Evolutionary conservation across 768 basidiomycete genomes (phyloP).

Genomic region (Cytidiella melzeri): DNA sequence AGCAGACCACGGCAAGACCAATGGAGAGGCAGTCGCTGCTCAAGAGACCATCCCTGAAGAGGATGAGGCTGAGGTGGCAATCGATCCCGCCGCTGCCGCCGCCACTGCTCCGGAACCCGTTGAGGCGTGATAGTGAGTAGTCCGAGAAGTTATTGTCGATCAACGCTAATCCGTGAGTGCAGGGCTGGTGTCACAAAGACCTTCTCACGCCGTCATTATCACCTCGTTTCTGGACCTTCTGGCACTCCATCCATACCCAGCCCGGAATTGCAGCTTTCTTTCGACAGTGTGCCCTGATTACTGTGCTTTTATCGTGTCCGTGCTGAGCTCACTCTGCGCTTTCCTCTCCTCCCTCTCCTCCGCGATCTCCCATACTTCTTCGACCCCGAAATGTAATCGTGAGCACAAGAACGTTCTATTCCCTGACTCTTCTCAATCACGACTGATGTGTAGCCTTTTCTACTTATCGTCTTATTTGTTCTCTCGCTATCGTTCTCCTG

Average conservation of each 20-base stretch:
- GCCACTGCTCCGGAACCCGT: neutral
- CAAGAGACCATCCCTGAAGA: constrained; percentile 42
- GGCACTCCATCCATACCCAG: neutral
- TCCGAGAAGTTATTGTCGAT: neutral
- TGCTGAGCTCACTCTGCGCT: neutral
- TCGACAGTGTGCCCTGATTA: neutral
- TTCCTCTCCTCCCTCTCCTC: neutral
- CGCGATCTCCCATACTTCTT: neutral
- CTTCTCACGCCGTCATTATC: no score
- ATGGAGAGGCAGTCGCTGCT: constrained; percentile 26
- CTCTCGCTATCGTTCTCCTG: constrained; percentile 4
- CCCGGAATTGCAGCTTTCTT: neutral
- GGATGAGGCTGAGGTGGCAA: constrained; percentile 4
- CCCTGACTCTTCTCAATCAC: neutral
- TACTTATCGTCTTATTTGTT: neutral
- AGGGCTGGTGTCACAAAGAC: no score
- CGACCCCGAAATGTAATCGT: neutral
- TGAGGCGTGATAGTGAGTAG: constrained; percentile 6
- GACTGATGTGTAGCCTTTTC: neutral
- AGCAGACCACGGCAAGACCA: constrained; percentile 33
- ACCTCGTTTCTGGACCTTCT: no score
- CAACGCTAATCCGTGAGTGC: neutral
- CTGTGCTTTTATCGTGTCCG: neutral
- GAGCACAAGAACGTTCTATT: neutral
- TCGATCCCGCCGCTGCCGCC: constrained; percentile 1